Base-by-base conservation (phyloP, 768 basidiomycete genomes). In the Collybia sp. region DNA sequence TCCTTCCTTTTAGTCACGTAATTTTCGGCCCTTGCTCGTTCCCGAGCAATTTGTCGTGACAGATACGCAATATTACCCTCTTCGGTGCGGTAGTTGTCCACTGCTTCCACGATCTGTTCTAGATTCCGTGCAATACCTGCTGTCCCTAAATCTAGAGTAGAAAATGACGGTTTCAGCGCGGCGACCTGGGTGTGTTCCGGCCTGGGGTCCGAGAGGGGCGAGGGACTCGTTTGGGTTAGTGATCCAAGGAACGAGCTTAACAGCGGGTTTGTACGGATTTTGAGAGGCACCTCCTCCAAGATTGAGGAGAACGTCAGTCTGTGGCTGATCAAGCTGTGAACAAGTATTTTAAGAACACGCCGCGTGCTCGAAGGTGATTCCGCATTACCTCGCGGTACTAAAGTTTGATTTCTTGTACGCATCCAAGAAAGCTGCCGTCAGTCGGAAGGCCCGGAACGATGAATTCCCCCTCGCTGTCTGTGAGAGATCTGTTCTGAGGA, bases 41-140 rank as follows among this genome's bases (percentile, higher is more conserved):
- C 93, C 25, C 93, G 79, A 25, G 84, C 84, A 58, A 94, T 94
- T 62, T 94, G 93, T 45, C 93, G 83, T 38, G 75, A 75, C 54
- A 91, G 70, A 72, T 92, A 96, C 44, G 87, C 92, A 53, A 93
- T 77, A 65, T 95, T 95, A 42, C 90, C 88, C 58, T 94, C 89
- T 65, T 96, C 93, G 45, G 88, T 90, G 57, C 84, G 82, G 68
- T 93, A 91, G 55, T 70, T 78, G 67, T 93, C 90, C 48, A 95
- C 72, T 0, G 85, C 81, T 63, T 95, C 91, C 49, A 89, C 81
- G 42, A 93, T 82, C 62, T 85, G 80, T 69, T 91, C 88, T 52
- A 95, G 67, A 61, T 88, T 88, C 60, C 77, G 77, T 44, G 86
- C 81, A 42, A 89, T 71, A 6, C 85, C 79, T 4, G 75, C 70